These are phyloP conservation scores for Digitaria exilis DNA, from an alignment of 202 grass and related monocot species.

Conservation along the genomic window DNA sequence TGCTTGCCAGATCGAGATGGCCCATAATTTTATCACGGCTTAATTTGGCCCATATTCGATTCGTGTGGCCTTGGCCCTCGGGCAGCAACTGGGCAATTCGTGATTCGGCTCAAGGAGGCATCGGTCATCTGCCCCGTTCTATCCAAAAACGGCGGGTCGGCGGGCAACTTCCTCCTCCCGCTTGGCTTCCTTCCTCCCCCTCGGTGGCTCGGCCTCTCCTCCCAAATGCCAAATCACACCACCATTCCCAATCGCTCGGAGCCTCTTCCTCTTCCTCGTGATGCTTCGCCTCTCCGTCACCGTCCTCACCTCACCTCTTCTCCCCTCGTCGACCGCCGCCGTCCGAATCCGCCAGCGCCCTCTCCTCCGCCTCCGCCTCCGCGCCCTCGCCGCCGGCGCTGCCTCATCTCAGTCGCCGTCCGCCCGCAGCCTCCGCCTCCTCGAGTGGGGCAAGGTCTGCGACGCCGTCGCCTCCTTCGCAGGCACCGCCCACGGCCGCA, in stretches of 20 bases:
- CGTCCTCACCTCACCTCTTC: not conserved
- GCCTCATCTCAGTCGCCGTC: conserved; percentile 13
- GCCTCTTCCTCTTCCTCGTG: not conserved
- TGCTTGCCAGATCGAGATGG: too few relatives aligned
- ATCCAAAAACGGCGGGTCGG: conserved; percentile 17
- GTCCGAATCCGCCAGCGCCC: conserved; percentile 8
- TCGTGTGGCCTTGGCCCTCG: not conserved
- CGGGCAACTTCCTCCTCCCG: conserved; percentile 5
- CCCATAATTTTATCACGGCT: not conserved
- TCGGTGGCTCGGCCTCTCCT: too few relatives aligned
- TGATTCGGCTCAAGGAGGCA: not conserved
- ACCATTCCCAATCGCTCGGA: not conserved
- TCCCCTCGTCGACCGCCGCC: not conserved
- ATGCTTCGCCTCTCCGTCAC: conserved; percentile 38
- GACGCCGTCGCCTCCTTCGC: conserved; percentile 63
- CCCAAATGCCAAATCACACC: not conserved
- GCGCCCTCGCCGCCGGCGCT: not conserved
- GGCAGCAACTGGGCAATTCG: not conserved
- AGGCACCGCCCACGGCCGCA: conserved; percentile 60
- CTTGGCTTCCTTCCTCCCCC: not conserved
- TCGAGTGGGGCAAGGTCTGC: conserved; percentile 79
- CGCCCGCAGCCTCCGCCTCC: conserved; percentile 63
- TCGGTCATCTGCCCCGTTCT: not conserved
- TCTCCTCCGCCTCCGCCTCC: conserved; percentile 20
- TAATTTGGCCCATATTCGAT: not conserved